Percentiles rank a stretch among this genome's conserved stretches.
Evolutionary conservation across 345 rosid species (phyloP).

Genomic region (Moringa oleifera): DNA sequence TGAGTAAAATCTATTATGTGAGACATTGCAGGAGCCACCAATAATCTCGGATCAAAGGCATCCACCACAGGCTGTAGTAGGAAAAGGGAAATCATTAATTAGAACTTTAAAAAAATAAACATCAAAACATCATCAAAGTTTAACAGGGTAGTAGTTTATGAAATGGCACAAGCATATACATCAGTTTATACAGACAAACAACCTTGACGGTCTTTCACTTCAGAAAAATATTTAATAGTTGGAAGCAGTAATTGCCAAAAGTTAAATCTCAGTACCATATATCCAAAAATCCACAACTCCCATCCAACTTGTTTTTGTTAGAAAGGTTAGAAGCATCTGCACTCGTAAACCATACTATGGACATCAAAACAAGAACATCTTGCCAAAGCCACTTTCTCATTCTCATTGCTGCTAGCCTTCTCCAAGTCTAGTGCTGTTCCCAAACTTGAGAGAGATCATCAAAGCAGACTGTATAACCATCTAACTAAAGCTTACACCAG

Average conservation of each 20-base stretch:
- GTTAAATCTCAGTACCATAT: not conserved
- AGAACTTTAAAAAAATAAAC: too few relatives aligned
- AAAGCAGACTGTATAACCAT: too few relatives aligned
- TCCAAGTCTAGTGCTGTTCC: too few relatives aligned
- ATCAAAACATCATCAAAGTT: not conserved
- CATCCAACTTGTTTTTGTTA: not conserved
- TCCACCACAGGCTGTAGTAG: slow-evolving; percentile 88
- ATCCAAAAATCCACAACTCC: not conserved
- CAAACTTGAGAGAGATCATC: too few relatives aligned
- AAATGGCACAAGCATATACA: not conserved
- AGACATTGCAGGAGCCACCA: slow-evolving; percentile 70
- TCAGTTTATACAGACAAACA: not conserved
- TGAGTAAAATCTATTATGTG: slow-evolving; percentile 69
- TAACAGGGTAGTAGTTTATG: not conserved
- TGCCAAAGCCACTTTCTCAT: too few relatives aligned
- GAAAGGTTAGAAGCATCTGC: too few relatives aligned
- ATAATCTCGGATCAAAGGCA: slow-evolving; percentile 96
- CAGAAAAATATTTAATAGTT: not conserved
- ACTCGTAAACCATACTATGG: too few relatives aligned
- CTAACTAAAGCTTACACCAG: too few relatives aligned
- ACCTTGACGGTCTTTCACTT: not conserved
- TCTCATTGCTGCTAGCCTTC: too few relatives aligned
- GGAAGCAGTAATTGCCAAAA: not conserved
- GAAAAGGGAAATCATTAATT: slow-evolving; percentile 5
- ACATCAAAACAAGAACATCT: too few relatives aligned